Conservation (phyloP, 2,329 filamentous ascomycete genomes). For the Phialophora expanda region DNA sequence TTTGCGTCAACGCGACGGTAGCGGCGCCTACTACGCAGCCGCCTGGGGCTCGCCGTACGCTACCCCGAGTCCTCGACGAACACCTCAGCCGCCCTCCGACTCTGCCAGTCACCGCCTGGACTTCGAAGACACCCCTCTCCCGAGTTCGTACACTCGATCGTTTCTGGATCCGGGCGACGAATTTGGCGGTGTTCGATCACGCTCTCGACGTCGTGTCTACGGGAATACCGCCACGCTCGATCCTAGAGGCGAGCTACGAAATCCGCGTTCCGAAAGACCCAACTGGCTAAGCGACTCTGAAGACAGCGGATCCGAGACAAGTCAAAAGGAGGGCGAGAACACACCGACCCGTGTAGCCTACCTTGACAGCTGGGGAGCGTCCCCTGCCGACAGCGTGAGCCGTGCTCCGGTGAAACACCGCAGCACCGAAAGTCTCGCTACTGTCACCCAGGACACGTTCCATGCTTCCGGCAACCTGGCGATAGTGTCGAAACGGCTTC, state of each 20-base stretch:
- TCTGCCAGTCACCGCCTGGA: constrained; percentile 52
- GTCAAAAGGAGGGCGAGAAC: constrained; percentile 54
- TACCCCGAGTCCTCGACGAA: constrained; percentile 57
- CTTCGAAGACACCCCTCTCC: constrained; percentile 42
- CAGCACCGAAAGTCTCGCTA: constrained; percentile 35
- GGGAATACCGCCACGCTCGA: constrained; percentile 3
- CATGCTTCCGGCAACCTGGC: constrained; percentile 31
- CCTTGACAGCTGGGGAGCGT: constrained; percentile 31
- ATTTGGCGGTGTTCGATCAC: constrained; percentile 6
- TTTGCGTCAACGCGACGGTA: constrained; percentile 51
- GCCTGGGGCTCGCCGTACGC: constrained; percentile 94
- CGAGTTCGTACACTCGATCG: constrained; percentile 6
- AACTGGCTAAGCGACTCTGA: constrained; percentile 82
- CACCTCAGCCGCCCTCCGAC: constrained; percentile 47
- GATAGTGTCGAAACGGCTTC: constrained; percentile 19
- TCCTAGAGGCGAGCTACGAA: constrained; percentile 20
- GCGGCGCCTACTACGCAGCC: constrained; percentile 68
- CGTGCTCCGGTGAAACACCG: constrained; percentile 17
- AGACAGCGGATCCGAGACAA: constrained; percentile 72
- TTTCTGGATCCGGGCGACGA: constrained; percentile 3
- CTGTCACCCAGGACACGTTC: constrained; percentile 39
- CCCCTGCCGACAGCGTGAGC: constrained; percentile 15
- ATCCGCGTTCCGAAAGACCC: constrained; percentile 63
- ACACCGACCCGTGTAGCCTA: constrained; percentile 33
- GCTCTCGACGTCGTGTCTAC: constrained; percentile 5